Conservation (phyloP, 768 basidiomycete genomes). For the Hysterangium stoloniferum region DNA sequence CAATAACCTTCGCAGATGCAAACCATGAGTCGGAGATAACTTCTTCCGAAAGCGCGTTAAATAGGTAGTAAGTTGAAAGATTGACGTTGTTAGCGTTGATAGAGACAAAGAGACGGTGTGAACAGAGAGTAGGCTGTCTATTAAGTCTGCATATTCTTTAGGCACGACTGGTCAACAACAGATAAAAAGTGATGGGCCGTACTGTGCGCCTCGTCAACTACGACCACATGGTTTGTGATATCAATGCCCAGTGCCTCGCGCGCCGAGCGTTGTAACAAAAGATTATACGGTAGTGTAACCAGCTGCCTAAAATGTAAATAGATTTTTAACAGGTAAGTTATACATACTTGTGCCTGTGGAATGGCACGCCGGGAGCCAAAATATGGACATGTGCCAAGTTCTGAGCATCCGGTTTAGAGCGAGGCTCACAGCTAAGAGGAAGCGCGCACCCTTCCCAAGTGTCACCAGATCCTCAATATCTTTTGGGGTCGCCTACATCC, state of each 20-base stretch:
- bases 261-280: conserved; percentile 74
- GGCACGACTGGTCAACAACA: neutral
- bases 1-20: conserved; percentile 76
- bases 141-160: conserved; percentile 50
- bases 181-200: conserved; percentile 24
- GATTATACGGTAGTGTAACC: conserved; percentile 90
- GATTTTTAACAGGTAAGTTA: neutral
- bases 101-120: conserved; percentile 65
- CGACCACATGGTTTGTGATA: conserved; percentile 73
- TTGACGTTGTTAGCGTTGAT: conserved; percentile 47
- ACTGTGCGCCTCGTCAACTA: conserved; percentile 98
- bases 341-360: conserved; percentile 75
- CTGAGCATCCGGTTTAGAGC: neutral
- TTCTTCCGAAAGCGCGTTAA: conserved; percentile 70
- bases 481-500: conserved; percentile 67
- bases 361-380: conserved; percentile 87
- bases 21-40: conserved; percentile 60
- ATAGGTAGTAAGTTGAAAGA: conserved; percentile 72
- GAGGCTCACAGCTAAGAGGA: neutral
- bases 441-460: conserved; percentile 49
- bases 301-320: conserved; percentile 38
- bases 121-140: conserved; percentile 81
- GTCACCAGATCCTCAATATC: conserved; percentile 90
- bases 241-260: conserved; percentile 85
- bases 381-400: conserved; percentile 70